phyloP scores from a whole-genome alignment of 495 filamentous ascomycete species.

The Rhizodiscina lignyota region DNA sequence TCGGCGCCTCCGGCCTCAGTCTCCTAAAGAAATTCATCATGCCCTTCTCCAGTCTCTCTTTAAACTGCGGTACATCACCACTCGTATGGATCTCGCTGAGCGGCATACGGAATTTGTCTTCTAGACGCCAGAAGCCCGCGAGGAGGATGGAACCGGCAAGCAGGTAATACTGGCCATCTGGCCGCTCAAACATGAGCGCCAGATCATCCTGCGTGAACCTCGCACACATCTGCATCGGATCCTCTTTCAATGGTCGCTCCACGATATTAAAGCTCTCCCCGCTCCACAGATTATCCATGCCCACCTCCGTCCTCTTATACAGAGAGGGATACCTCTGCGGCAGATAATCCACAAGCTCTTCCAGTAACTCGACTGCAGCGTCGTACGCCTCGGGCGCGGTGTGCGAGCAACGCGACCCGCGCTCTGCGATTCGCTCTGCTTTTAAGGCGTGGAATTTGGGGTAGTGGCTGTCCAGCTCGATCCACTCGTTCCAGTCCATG shows the following conservation, averaged over 20 bases:
- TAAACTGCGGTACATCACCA: conserved; percentile 64
- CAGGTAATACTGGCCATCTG: conserved; percentile 73
- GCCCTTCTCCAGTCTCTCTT: conserved; percentile 54
- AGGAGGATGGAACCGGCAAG: conserved; percentile 66
- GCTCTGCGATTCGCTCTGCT: conserved; percentile 48
- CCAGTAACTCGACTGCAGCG: conserved; percentile 62
- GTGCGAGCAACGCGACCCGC: conserved; percentile 50
- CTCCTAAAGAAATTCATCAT: conserved; percentile 26
- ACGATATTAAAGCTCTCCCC: conserved; percentile 57
- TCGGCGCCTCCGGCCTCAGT: conserved; percentile 19
- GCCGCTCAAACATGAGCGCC: conserved; percentile 68
- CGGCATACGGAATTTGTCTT: conserved; percentile 74
- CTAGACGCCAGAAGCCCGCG: conserved; percentile 74
- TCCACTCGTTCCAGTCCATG: conserved; percentile 72
- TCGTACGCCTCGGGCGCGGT: conserved; percentile 63
- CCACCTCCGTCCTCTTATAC: conserved; percentile 44
- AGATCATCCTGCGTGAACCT: conserved; percentile 75
- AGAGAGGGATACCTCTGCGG: conserved; percentile 66
- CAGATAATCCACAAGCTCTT: conserved; percentile 62
- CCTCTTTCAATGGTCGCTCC: conserved; percentile 51
- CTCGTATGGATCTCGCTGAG: conserved; percentile 71
- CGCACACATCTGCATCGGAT: conserved; percentile 59
- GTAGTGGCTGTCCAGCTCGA: conserved; percentile 77
- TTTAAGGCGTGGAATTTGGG: conserved; percentile 63
- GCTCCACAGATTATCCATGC: conserved; percentile 56